phyloP scores from a whole-genome alignment of 1,284 basidiomycete genomes.

The Apiotrichum laibachii region DNA sequence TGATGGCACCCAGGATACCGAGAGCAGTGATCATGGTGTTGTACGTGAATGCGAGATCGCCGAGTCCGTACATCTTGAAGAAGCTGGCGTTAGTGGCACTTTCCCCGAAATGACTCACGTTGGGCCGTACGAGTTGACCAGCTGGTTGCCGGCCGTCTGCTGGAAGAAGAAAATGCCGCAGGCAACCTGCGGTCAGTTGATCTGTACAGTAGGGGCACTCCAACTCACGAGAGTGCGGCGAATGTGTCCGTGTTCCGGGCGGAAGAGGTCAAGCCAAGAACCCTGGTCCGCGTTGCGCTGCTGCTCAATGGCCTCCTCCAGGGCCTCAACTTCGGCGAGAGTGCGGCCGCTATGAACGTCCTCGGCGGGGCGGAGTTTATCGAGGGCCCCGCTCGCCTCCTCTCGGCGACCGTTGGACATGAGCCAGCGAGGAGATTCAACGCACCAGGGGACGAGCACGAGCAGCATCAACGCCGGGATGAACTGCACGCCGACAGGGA shows the following conservation, averaged over 20 bases:
- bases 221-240: slow-evolving; percentile 15
- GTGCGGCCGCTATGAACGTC: slow-evolving; percentile 17
- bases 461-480: slow-evolving; percentile 24
- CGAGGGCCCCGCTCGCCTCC: slow-evolving; percentile 17
- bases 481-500: slow-evolving; percentile 19
- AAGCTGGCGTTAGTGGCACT: no score
- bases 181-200: neutral
- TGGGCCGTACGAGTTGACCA: slow-evolving; percentile 22
- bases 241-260: neutral
- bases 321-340: slow-evolving; percentile 10
- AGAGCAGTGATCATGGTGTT: slow-evolving; percentile 13
- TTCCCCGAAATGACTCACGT: no score
- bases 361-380: slow-evolving; percentile 15
- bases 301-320: slow-evolving; percentile 7
- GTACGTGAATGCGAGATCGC: slow-evolving; percentile 17
- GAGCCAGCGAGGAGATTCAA: slow-evolving; percentile 30
- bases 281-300: neutral
- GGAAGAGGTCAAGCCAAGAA: slow-evolving; percentile 17
- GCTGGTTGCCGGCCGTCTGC: slow-evolving; percentile 14
- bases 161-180: slow-evolving; percentile 18
- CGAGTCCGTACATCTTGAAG: no score
- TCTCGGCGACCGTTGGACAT: slow-evolving; percentile 22
- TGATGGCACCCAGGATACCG: slow-evolving; percentile 8
- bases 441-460: slow-evolving; percentile 8
- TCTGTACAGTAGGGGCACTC: no score